Evolutionary conservation across 768 basidiomycete genomes (phyloP), one percentile per base, ranked within the genome.

Genomic region (Gymnopilus dilepis): DNA sequence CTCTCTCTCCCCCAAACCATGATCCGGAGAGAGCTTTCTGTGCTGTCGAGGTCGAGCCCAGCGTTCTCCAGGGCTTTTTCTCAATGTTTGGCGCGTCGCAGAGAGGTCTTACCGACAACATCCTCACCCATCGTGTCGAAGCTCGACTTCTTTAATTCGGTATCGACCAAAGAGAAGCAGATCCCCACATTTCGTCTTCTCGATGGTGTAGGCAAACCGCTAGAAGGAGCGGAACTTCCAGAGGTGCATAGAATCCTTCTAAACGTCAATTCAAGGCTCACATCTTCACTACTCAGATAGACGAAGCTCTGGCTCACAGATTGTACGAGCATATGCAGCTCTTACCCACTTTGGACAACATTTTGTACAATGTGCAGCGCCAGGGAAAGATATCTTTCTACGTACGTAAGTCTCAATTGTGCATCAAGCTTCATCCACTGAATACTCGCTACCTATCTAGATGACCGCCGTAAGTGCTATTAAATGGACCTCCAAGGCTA

Each of bases 311-410:
- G 65, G 91, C 91, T 9, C 84, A 80, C 55, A 87, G 77, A 68
- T 74, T 95, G 81, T 95, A 92, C 68, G 87, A 90, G 73, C 78
- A 88, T 59, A 94, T 94, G 90, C 84, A 85, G 58, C 80, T 92
- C 30, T 76, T 94, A 57, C 95, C 95, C 0, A 86, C 88, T 40
- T 77, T 96, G 72, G 95, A 97, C 77, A 95, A 88, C 65, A 80
- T 97, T 34, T 81, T 98, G 15, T 92, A 95, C 75, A 95, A 95
- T 67, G 87, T 95, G 8, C 95, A 98, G 71, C 86, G 95, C 7
- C 95, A 98, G 73, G 95, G 95, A 26, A 94, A 93, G 75, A 94
- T 94, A 66, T 91, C 91, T 4, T 95, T 94, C 74, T 95, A 94
- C 72, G 94, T 92, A 71, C 68, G 89, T 77, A 31, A 42, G 37